Evolutionary conservation across 2,329 filamentous ascomycete genomes (phyloP).

Genomic region (Xylaria sp.): DNA sequence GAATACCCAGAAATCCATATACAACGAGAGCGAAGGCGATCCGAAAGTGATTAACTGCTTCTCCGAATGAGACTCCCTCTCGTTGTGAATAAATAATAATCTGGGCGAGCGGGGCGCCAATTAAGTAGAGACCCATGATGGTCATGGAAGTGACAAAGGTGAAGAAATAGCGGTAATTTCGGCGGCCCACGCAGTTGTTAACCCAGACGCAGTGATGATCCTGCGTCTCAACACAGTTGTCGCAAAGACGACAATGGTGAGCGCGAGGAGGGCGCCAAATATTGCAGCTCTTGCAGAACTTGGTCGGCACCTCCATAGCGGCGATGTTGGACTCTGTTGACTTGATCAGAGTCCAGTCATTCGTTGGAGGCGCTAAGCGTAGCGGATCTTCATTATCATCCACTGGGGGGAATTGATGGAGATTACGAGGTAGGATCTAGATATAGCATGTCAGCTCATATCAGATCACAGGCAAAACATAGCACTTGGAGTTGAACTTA

Average conservation of each 20-base stretch:
- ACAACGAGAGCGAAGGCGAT: constrained; percentile 86
- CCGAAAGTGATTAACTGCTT: constrained; percentile 64
- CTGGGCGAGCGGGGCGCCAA: constrained; percentile 75
- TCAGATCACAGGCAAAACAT: not conserved
- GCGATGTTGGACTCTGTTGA: constrained; percentile 68
- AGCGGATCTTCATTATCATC: constrained; percentile 76
- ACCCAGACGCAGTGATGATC: constrained; percentile 99
- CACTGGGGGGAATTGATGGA: constrained; percentile 78
- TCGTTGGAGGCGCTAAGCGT: constrained; percentile 74
- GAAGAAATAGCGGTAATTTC: constrained; percentile 98
- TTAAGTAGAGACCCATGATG: constrained; percentile 67
- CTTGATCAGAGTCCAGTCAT: constrained; percentile 89
- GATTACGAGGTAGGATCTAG: constrained; percentile 88
- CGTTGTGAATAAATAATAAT: constrained; percentile 65
- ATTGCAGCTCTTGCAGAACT: constrained; percentile 96
- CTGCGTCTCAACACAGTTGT: constrained; percentile 95
- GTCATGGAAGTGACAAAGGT: constrained; percentile 79
- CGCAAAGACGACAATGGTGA: constrained; percentile 93
- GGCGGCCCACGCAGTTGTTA: constrained; percentile 94
- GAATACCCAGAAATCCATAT: constrained; percentile 66
- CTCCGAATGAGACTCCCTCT: constrained; percentile 60
- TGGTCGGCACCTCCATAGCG: constrained; percentile 96
- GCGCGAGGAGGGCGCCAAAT: constrained; percentile 95
- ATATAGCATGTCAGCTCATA: constrained; percentile 7
- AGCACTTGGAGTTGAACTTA: constrained; percentile 44